Percentiles rank a stretch among this genome's conserved stretches.
These are phyloP conservation scores for Russula dissimulans DNA, from an alignment of 768 basidiomycete genomes.

Conservation along the genomic window DNA sequence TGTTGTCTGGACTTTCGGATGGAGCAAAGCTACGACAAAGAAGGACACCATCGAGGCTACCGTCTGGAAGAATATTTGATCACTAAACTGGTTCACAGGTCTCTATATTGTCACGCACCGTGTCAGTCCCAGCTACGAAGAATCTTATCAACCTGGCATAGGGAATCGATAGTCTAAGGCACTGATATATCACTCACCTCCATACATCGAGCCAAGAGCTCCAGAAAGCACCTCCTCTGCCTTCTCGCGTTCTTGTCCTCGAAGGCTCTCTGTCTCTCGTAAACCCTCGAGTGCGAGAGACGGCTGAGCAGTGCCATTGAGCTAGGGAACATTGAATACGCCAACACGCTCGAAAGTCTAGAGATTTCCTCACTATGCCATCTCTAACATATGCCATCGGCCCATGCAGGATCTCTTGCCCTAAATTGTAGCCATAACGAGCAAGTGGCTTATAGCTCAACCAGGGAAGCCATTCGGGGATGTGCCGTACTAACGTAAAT, in stretches of 20 bases:
- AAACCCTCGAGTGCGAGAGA: conserved; percentile 4
- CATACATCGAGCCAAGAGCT: neutral
- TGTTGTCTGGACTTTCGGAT: neutral
- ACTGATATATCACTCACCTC: neutral
- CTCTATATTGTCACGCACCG: neutral
- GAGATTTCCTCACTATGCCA: no score
- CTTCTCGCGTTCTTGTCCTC: neutral
- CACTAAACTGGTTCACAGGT: no score
- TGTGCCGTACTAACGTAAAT: neutral
- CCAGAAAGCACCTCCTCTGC: neutral
- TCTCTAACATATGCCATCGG: neutral
- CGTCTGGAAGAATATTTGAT: neutral
- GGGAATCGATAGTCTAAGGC: no score
- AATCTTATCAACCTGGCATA: neutral
- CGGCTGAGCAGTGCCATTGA: conserved; percentile 4
- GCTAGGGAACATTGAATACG: neutral
- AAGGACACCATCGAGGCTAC: neutral
- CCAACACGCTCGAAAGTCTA: neutral
- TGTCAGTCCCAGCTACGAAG: neutral
- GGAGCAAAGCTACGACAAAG: neutral
- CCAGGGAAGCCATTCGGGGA: conserved; percentile 3
- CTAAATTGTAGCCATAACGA: neutral
- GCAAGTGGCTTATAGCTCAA: conserved; percentile 10
- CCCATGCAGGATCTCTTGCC: neutral
- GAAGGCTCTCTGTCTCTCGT: neutral